Evolutionary conservation across 768 basidiomycete species (phyloP), one percentile per base, ranked within the genome.

Genomic region (Calocybe cyanea): DNA sequence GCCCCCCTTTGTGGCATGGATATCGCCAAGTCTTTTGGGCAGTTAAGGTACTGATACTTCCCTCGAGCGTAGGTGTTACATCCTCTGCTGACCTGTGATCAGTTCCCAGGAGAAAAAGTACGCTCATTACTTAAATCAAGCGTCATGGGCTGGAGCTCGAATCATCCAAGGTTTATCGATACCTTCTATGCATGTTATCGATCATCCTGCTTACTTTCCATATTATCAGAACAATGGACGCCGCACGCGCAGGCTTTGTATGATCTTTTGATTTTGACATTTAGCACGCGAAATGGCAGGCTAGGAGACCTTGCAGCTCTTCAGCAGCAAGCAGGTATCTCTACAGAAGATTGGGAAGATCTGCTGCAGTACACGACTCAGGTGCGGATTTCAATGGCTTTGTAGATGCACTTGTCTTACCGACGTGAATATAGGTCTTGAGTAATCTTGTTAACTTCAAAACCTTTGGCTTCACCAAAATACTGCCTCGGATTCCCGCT

Each of bases 391-490:
- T n/a, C n/a, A n/a, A n/a, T n/a, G n/a, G n/a, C n/a, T n/a, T n/a
- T n/a, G n/a, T n/a, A n/a, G n/a, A n/a, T n/a, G n/a, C n/a, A n/a
- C n/a, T 18, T 35, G 5, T n/a, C 13, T 35, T 35, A 35, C n/a
- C 14, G n/a, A 32, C 31, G 8, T 28, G 35, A 37, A 37, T 20
- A 15, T 24, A 77, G 75, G 75, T 76, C 11, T 55, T 85, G 48
- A 77, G 76, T 60, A 83, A 83, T 58, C 69, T 85, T 17, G 77
- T 78, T 18, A 92, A 92, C 64, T 91, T 82, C 66, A 87, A 80
- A 60, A 77, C 73, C 2, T 93, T 93, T 51, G 91, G 91, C 1
- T 87, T 85, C 57, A 87, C 86, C 34, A 93, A 94, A 68, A 85
- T 94, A 53, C 59, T 91, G 38, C 90, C 92, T 17, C 83, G 92